Evolutionary conservation across 208 protist species (phyloP).

Genomic region (Trypanosoma lewisi): DNA sequence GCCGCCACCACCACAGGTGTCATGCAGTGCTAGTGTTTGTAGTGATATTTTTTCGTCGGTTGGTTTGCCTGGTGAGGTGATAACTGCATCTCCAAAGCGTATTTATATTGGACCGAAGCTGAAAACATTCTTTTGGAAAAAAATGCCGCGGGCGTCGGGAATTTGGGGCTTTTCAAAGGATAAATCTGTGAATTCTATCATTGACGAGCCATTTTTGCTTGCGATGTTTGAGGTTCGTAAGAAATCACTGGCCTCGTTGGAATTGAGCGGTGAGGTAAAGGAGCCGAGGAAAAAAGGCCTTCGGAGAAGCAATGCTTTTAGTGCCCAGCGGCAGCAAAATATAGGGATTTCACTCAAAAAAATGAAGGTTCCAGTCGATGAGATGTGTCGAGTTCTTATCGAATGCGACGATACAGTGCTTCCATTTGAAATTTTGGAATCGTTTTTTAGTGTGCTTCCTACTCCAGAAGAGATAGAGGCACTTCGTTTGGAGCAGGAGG

Average conservation of each 20-base stretch:
- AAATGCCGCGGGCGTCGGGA: conserved; percentile 50
- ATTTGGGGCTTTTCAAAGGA: conserved; percentile 49
- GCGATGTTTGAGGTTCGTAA: conserved; percentile 54
- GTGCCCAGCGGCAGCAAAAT: conserved; percentile 67
- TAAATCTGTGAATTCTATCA: conserved; percentile 22
- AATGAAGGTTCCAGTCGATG: conserved; percentile 46
- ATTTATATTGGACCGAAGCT: conserved; percentile 47
- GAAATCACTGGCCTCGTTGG: conserved; percentile 17
- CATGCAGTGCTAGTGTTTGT: background rate
- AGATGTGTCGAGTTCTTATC: conserved; percentile 51
- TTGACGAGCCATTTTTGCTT: conserved; percentile 62
- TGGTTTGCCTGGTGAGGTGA: background rate
- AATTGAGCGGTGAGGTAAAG: conserved; percentile 23
- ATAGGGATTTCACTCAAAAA: conserved; percentile 72
- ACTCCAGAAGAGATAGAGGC: conserved; percentile 46
- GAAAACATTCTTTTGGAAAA: conserved; percentile 86
- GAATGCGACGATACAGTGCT: conserved; percentile 46
- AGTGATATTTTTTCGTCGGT: background rate
- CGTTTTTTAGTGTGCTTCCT: conserved; percentile 45
- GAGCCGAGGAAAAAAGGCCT: conserved; percentile 1
- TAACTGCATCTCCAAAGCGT: conserved; percentile 15
- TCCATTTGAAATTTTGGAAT: conserved; percentile 39
- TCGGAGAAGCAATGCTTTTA: conserved; percentile 49
- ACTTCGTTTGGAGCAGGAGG: conserved; percentile 42
- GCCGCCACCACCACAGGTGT: background rate